Conservation (phyloP, 257 asterid genomes). For the Euphrasia confusa region DNA sequence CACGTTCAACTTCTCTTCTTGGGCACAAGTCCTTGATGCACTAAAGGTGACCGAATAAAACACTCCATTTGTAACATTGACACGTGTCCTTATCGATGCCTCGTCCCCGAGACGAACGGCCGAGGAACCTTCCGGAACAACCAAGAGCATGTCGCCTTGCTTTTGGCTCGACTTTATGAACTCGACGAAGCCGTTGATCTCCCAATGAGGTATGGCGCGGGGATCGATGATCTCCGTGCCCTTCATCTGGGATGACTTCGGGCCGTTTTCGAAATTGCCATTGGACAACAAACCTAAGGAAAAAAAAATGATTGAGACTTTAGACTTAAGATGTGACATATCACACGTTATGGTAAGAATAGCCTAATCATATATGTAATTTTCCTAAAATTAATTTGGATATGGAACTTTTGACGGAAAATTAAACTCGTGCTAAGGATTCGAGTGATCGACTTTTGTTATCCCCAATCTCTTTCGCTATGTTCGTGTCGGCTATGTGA, state of each 20-base stretch:
- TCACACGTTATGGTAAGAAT: too few species aligned
- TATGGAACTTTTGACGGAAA: too few species aligned
- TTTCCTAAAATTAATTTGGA: too few species aligned
- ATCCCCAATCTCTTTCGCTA: too few species aligned
- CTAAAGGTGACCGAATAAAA: slow-evolving; percentile 62
- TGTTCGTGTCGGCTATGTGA: too few species aligned
- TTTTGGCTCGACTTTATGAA: slow-evolving; percentile 72
- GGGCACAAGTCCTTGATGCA: slow-evolving; percentile 82
- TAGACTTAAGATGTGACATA: too few species aligned
- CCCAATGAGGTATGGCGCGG: slow-evolving; percentile 69
- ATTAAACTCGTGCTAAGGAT: too few species aligned
- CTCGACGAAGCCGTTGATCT: slow-evolving; percentile 64
- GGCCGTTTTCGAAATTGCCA: slow-evolving; percentile 73
- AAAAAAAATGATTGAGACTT: too few species aligned
- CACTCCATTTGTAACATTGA: slow-evolving; percentile 35
- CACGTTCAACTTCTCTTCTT: slow-evolving; percentile 52
- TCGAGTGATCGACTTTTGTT: too few species aligned
- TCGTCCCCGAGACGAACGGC: slow-evolving; percentile 81
- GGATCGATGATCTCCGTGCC: slow-evolving; percentile 54
- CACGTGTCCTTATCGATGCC: slow-evolving; percentile 57
- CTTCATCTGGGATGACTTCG: slow-evolving; percentile 62
- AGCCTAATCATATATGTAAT: too few species aligned
- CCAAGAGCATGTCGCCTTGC: slow-evolving; percentile 77
- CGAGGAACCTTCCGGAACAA: slow-evolving; percentile 75
- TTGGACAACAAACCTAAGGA: slow-evolving; percentile 76